Evolutionary conservation across 805 yeast genomes (phyloP).

Genomic region (Soucietia sequanensis): DNA sequence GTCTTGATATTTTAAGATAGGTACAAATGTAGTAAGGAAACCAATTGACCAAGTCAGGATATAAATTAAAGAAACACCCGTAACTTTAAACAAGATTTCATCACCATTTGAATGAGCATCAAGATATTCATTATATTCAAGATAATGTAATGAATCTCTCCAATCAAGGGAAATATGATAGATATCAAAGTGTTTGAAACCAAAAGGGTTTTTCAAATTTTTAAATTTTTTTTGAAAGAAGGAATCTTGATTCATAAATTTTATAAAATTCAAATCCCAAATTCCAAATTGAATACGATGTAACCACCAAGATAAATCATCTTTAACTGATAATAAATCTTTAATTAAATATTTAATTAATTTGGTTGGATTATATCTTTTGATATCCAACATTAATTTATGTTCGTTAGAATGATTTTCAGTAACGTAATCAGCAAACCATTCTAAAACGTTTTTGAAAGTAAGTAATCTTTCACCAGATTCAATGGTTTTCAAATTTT

Average conservation of each 20-base stretch:
- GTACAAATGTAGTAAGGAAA: constrained; percentile 35
- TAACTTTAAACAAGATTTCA: constrained; percentile 19
- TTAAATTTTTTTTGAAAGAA: constrained; percentile 27
- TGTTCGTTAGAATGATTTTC: constrained; percentile 12
- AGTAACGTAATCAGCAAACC: constrained; percentile 25
- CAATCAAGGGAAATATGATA: constrained; percentile 36
- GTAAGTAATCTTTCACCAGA: constrained; percentile 33
- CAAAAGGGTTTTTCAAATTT: constrained; percentile 11
- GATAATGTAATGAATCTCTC: constrained; percentile 29
- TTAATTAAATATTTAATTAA: constrained; percentile 26
- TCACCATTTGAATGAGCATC: constrained; percentile 18
- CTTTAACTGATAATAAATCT: constrained; percentile 26
- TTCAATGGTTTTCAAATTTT: constrained; percentile 27
- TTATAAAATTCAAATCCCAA: constrained; percentile 39
- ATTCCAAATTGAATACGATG: constrained; percentile 38
- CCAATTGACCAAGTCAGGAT: constrained; percentile 36
- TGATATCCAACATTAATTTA: constrained; percentile 40
- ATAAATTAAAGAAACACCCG: constrained; percentile 39
- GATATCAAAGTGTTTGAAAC: constrained; percentile 29
- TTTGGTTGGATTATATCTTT: constrained; percentile 36
- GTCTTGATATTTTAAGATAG: constrained; percentile 29
- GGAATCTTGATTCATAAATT: constrained; percentile 39
- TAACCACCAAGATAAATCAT: constrained; percentile 38
- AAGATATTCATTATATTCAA: constrained; percentile 36
- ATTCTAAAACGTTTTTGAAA: constrained; percentile 29